phyloP scores from a whole-genome alignment of 441 rosid species.

The California macrophylla region DNA sequence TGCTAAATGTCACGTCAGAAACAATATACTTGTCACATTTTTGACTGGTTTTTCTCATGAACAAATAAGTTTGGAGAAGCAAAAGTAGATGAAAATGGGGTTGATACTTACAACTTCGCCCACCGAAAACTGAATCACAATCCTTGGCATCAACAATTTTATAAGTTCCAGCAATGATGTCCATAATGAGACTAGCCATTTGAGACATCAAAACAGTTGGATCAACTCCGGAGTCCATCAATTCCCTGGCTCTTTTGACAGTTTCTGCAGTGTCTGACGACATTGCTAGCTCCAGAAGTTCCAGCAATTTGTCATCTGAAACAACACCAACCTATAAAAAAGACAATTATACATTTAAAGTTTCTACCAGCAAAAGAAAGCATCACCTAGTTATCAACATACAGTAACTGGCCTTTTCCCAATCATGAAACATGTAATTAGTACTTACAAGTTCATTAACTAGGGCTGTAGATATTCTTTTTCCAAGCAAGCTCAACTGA shows the following conservation, averaged over 20 bases:
- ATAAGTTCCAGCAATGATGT: slow-evolving; percentile 87
- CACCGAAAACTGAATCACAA: slow-evolving; percentile 42
- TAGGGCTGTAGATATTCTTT: slow-evolving; percentile 66
- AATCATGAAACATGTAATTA: slow-evolving; percentile 7
- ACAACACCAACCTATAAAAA: slow-evolving; percentile 75
- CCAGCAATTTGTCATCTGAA: slow-evolving; percentile 82
- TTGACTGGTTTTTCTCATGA: neutral
- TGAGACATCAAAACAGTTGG: slow-evolving; percentile 94
- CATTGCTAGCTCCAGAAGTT: slow-evolving; percentile 88
- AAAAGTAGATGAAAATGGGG: slow-evolving; percentile 1
- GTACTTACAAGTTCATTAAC: slow-evolving; percentile 91
- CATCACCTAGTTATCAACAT: neutral
- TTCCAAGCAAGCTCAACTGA: slow-evolving; percentile 87
- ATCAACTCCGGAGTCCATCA: slow-evolving; percentile 89
- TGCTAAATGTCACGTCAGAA: neutral
- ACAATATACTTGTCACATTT: neutral
- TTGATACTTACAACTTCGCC: slow-evolving; percentile 61
- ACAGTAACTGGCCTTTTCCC: neutral
- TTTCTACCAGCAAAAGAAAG: slow-evolving; percentile 5
- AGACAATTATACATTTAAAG: slow-evolving; percentile 11
- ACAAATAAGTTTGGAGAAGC: neutral
- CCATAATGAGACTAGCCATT: slow-evolving; percentile 92
- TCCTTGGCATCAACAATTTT: slow-evolving; percentile 37
- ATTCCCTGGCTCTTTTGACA: slow-evolving; percentile 84
- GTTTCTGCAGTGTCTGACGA: slow-evolving; percentile 91